phyloP scores from a whole-genome alignment of 768 basidiomycete species.

The Porphyrellus cyaneotinctus region DNA sequence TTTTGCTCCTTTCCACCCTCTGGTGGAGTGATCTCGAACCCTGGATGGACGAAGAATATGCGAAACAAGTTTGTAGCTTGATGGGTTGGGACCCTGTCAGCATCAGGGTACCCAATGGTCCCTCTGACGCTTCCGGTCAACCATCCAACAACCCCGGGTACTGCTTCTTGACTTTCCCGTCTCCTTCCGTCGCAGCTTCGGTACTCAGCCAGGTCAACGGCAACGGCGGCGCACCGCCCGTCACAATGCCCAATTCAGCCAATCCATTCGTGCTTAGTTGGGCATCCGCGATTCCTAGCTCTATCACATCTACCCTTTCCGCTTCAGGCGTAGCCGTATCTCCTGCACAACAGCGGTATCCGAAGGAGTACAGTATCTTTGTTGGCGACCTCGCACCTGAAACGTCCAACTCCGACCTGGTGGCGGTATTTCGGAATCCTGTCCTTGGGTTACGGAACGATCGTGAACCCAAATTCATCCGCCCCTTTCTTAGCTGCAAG shows the following conservation, averaged over 20 bases:
- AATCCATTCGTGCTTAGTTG: conserved; percentile 81
- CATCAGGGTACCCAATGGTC: conserved; percentile 67
- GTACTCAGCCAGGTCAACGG: conserved; percentile 66
- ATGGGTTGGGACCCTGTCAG: conserved; percentile 83
- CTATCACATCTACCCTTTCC: conserved; percentile 31
- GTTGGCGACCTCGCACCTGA: conserved; percentile 92
- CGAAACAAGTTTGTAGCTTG: conserved; percentile 77
- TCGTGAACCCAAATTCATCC: conserved; percentile 83
- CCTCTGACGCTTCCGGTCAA: conserved; percentile 54
- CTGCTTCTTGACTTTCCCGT: conserved; percentile 83
- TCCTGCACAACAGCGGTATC: conserved; percentile 51
- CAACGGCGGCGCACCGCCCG: conserved; percentile 36
- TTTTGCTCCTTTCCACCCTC: conserved; percentile 55
- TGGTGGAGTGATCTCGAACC: conserved; percentile 88
- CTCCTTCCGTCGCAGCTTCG: conserved; percentile 61
- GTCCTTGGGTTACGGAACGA: conserved; percentile 82
- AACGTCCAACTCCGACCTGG: conserved; percentile 93
- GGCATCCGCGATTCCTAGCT: conserved; percentile 48
- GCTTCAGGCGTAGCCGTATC: conserved; percentile 28
- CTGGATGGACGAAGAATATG: conserved; percentile 98
- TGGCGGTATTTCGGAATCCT: conserved; percentile 88
- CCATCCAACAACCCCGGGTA: conserved; percentile 83
- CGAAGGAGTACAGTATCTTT: conserved; percentile 90
- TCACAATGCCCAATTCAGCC: conserved; percentile 83
- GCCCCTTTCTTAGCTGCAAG: conserved; percentile 87